These are phyloP conservation scores for Cryptosporidium felis DNA, from an alignment of 169 alveolate genomes.

Conservation along the genomic window DNA sequence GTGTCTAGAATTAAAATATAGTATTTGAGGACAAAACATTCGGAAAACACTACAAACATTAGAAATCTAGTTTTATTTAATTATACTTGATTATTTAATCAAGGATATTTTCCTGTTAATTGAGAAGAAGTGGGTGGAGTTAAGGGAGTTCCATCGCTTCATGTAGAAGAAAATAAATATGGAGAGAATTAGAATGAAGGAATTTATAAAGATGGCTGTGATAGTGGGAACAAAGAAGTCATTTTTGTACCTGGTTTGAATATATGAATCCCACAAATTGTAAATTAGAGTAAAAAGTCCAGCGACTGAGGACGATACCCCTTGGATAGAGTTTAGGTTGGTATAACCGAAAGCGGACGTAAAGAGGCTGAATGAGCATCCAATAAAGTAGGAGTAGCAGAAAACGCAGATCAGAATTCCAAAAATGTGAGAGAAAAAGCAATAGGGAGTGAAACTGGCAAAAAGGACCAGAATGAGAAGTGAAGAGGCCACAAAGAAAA, in stretches of 20 bases:
- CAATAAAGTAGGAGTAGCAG: constrained; percentile 65
- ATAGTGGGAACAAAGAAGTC: constrained; percentile 18
- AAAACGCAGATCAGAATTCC: constrained; percentile 55
- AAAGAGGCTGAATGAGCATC: constrained; percentile 53
- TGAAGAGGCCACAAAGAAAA: constrained; percentile 37
- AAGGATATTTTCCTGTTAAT: constrained; percentile 3
- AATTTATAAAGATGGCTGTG: constrained; percentile 10
- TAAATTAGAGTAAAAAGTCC: constrained; percentile 30
- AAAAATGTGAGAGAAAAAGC: constrained; percentile 22
- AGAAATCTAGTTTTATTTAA: not conserved
- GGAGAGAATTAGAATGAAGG: constrained; percentile 14
- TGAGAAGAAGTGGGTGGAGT: constrained; percentile 15
- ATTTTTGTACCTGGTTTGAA: not conserved
- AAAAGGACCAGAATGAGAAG: constrained; percentile 26
- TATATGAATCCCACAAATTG: constrained; percentile 39
- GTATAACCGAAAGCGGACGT: constrained; percentile 56
- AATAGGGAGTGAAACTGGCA: constrained; percentile 28
- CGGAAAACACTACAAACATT: too few relatives aligned
- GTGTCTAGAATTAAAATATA: too few relatives aligned
- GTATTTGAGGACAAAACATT: too few relatives aligned
- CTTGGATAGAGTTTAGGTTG: constrained; percentile 42
- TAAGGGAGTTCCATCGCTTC: constrained; percentile 25
- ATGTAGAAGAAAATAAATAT: not conserved
- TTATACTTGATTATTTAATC: constrained; percentile 22
- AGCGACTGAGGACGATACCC: constrained; percentile 65